Evolutionary conservation across 2,329 filamentous ascomycete species (phyloP).

Genomic region (Arthroderma uncinatum): DNA sequence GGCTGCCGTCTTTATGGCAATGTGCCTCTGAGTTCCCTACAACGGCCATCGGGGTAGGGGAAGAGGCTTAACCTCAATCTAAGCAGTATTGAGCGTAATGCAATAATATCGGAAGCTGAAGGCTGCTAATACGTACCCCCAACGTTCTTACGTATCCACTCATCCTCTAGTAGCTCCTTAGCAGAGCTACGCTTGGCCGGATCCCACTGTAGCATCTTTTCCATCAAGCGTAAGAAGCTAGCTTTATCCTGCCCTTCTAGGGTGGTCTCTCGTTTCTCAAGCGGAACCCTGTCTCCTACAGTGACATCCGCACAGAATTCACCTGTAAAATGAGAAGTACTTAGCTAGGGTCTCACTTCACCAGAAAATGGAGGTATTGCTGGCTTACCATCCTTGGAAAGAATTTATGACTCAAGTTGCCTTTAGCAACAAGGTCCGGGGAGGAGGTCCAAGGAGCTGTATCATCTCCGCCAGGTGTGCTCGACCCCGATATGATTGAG

Average conservation of each 20-base stretch:
- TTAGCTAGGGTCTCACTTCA: neutral
- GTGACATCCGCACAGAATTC: constrained; percentile 19
- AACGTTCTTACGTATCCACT: constrained; percentile 23
- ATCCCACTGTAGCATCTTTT: constrained; percentile 32
- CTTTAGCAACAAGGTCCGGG: too few relatives aligned
- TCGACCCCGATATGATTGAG: constrained; percentile 32
- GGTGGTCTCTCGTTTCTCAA: constrained; percentile 30
- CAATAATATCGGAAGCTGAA: too few relatives aligned
- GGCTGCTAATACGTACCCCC: too few relatives aligned
- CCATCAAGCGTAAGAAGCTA: constrained; percentile 24
- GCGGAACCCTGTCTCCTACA: constrained; percentile 17
- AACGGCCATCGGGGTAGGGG: too few relatives aligned
- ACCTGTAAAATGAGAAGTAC: constrained; percentile 19
- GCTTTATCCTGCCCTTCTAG: constrained; percentile 26
- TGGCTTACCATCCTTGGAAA: constrained; percentile 32
- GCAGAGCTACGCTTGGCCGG: constrained; percentile 23
- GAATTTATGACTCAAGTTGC: too few relatives aligned
- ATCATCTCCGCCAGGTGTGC: constrained; percentile 43
- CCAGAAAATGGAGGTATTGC: too few relatives aligned
- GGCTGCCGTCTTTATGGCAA: too few relatives aligned
- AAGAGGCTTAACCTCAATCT: too few relatives aligned
- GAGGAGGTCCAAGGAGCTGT: constrained; percentile 36
- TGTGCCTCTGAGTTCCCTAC: too few relatives aligned
- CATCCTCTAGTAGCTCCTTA: constrained; percentile 21
- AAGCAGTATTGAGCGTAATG: too few relatives aligned